Percentiles rank a stretch among this genome's conserved stretches.
Conservation (phyloP, 805 yeast species). For the Starmerella sirachaensis region DNA sequence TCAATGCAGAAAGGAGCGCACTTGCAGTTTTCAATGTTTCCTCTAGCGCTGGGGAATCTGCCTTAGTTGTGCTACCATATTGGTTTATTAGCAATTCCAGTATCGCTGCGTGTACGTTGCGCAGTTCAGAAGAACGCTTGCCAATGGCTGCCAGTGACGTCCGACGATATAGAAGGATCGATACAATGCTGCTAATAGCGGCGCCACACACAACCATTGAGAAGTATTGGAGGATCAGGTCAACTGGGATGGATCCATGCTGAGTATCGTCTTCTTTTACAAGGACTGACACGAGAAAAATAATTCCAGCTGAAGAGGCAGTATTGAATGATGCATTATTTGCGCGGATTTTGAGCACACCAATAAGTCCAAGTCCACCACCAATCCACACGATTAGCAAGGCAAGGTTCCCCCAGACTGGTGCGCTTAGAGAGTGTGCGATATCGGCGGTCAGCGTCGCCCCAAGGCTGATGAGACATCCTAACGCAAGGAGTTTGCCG, state of each 20-base stretch:
- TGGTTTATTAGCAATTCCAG: slow-evolving; percentile 42
- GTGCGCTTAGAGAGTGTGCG: slow-evolving; percentile 31
- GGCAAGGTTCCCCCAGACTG: slow-evolving; percentile 39
- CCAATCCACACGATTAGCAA: slow-evolving; percentile 42
- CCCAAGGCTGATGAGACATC: slow-evolving; percentile 34
- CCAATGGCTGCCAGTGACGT: slow-evolving; percentile 22
- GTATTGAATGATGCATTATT: slow-evolving; percentile 62
- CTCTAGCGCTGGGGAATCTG: slow-evolving; percentile 31
- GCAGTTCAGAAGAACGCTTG: slow-evolving; percentile 32
- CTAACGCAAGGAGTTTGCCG: slow-evolving; percentile 44
- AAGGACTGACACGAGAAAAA: slow-evolving; percentile 55
- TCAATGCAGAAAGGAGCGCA: slow-evolving; percentile 30
- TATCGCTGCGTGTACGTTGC: slow-evolving; percentile 31
- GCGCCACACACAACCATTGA: slow-evolving; percentile 52
- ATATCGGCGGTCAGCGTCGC: slow-evolving; percentile 31
- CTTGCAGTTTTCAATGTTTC: background rate
- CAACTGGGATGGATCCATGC: slow-evolving; percentile 44
- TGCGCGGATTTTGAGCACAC: slow-evolving; percentile 57
- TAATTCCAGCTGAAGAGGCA: slow-evolving; percentile 67
- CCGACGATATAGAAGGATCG: slow-evolving; percentile 52
- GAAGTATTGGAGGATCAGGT: slow-evolving; percentile 42
- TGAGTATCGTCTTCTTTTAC: slow-evolving; percentile 62
- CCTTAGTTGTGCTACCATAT: slow-evolving; percentile 33
- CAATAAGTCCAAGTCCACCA: slow-evolving; percentile 50
- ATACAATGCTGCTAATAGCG: slow-evolving; percentile 42